Conservation (phyloP, 805 yeast species). For the Metschnikowia amazonensis region DNA sequence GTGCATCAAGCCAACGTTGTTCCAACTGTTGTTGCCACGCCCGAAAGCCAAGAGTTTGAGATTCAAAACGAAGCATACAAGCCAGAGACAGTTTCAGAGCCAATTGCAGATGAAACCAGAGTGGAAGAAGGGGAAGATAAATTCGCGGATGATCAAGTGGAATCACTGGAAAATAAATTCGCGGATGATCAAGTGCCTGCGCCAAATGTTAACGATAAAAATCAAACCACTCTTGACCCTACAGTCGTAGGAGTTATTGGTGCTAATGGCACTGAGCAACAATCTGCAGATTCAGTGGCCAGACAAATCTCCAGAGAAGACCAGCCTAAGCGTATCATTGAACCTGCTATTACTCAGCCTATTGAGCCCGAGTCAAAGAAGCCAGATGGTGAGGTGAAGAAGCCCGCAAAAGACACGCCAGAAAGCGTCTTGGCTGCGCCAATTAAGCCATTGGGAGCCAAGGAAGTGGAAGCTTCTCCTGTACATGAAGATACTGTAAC, state of each 20-base stretch:
- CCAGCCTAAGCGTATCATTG: constrained; percentile 8
- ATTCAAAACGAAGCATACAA: background rate
- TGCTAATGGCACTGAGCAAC: constrained; percentile 13
- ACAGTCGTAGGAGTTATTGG: constrained; percentile 15
- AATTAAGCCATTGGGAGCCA: constrained; percentile 9
- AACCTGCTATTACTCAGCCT: constrained; percentile 13
- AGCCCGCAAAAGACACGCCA: background rate
- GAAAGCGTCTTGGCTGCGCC: constrained; percentile 14
- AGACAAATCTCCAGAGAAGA: constrained; percentile 6
- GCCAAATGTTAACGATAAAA: background rate
- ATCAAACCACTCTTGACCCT: constrained; percentile 16
- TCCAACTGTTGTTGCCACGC: constrained; percentile 5
- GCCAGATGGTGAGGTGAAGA: background rate
- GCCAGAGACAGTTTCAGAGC: background rate
- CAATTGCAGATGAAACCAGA: too few species aligned
- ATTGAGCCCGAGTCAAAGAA: constrained; percentile 11
- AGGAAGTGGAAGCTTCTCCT: constrained; percentile 20
- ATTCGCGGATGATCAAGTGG: constrained; percentile 1
- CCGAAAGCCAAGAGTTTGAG: constrained; percentile 5
- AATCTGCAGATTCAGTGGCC: constrained; percentile 9
- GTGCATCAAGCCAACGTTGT: constrained; percentile 9
- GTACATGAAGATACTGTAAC: constrained; percentile 18
- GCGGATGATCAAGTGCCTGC: too few species aligned
- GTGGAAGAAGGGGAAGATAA: too few species aligned
- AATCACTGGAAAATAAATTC: too few species aligned